Evolutionary conservation across 148 eudicot species (phyloP).

Genomic region (Cornus suecica): DNA sequence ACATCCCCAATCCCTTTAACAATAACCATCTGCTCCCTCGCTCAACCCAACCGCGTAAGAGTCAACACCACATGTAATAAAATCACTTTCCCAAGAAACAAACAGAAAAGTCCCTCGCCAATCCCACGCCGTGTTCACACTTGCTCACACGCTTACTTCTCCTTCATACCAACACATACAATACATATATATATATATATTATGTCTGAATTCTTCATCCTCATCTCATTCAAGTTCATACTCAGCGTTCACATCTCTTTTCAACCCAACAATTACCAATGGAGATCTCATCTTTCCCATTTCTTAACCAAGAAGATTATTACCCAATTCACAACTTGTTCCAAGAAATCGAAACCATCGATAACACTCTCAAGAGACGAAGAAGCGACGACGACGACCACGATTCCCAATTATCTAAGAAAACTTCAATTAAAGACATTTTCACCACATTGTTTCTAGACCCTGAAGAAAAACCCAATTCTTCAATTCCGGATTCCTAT

Average conservation of each 20-base stretch:
- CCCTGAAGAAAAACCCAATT: not conserved
- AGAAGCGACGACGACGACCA: not conserved
- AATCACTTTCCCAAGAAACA: not conserved
- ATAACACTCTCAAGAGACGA: not conserved
- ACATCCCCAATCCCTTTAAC: not conserved
- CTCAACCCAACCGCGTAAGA: not conserved
- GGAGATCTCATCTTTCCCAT: not conserved
- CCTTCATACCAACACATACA: not conserved
- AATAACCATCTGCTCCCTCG: not conserved
- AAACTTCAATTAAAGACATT: not conserved
- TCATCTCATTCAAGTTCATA: not conserved
- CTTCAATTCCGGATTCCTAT: not conserved
- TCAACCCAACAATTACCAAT: not conserved
- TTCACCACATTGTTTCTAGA: not conserved
- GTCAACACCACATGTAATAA: not conserved
- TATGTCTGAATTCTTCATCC: not conserved
- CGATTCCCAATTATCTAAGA: not conserved
- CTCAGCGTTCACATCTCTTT: not conserved
- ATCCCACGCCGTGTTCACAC: not conserved
- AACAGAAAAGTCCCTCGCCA: not conserved
- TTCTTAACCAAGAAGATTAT: not conserved
- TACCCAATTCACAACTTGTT: not conserved
- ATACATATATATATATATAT: no score
- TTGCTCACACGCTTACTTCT: not conserved
- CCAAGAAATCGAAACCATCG: not conserved